Conservation (phyloP, 2,329 filamentous ascomycete species). For the Amesomyces nigricolor region DNA sequence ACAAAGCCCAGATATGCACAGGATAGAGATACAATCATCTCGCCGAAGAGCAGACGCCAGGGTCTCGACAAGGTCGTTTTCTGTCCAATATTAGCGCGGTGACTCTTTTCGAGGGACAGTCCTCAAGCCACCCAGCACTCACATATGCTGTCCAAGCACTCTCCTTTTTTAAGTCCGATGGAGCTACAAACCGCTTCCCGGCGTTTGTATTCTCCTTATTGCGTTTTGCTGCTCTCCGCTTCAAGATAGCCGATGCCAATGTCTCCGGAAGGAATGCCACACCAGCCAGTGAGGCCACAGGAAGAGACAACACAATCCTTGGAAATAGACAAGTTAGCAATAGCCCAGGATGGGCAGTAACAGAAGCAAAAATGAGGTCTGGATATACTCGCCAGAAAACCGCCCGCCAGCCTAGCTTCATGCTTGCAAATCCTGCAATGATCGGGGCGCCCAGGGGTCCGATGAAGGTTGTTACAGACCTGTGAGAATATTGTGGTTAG, state of each 20-base stretch:
- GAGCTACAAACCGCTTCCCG: slow-evolving; percentile 19
- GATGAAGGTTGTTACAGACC: slow-evolving; percentile 23
- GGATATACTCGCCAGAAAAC: slow-evolving; percentile 23
- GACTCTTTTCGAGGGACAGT: too few relatives aligned
- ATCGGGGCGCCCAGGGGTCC: slow-evolving; percentile 27
- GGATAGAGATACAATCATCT: slow-evolving; percentile 29
- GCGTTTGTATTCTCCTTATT: slow-evolving; percentile 21
- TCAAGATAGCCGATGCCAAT: slow-evolving; percentile 25
- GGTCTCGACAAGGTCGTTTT: slow-evolving; percentile 30
- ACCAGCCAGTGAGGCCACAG: slow-evolving; percentile 17
- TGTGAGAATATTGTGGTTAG: not conserved
- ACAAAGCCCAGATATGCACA: slow-evolving; percentile 31
- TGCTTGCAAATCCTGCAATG: slow-evolving; percentile 23
- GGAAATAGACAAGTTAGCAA: not conserved
- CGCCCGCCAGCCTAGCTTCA: slow-evolving; percentile 24
- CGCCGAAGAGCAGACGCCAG: slow-evolving; percentile 28
- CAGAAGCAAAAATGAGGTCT: not conserved
- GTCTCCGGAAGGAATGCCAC: slow-evolving; percentile 25
- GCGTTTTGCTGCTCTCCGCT: slow-evolving; percentile 22
- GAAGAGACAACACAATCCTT: slow-evolving; percentile 23
- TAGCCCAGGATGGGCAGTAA: not conserved
- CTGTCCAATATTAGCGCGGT: slow-evolving; percentile 4
- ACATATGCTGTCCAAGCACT: slow-evolving; percentile 22
- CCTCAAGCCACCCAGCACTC: slow-evolving; percentile 2
- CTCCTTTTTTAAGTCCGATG: slow-evolving; percentile 20